Base-by-base conservation (phyloP, 306 rosid species). In the Cucurbita moschata region DNA sequence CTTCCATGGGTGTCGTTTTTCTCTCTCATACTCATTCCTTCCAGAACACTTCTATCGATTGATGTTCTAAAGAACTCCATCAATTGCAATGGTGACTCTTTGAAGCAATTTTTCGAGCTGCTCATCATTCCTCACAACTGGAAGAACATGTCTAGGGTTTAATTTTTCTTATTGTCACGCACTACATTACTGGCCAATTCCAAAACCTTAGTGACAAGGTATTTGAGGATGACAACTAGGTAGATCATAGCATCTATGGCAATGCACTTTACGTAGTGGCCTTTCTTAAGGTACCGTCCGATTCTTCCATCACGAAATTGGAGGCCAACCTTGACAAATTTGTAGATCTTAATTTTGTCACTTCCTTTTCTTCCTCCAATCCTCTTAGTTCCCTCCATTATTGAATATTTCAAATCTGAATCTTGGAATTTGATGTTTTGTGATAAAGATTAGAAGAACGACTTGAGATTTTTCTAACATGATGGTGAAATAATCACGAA, bases 131-230 rank as follows among this genome's bases (percentile, higher is more conserved):
- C 91, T 87, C 77, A 92, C 90, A 0, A 96, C 98, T 62, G 90
- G 40, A 0, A 77, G 81, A 73, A 92, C 82, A 38, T 92, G 98
- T 77, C 96, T 82, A 0, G 96, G 98, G 67, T 78, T 88, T 0
- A 92, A 3, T 74, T 90, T 84, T 92, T 92, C 87, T 92, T 92
- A 83, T 92, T 92, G 68, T 90, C 98, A 15, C 96, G 83, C 0
- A 92, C 98, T 1, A 93, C 98, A 30, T 92, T 92, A 0, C 98
- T 96, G 0, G 98, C 93, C 61, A 92, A 39, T 50, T 92, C 96
- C 77, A 90, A 74, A 4, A 92, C 98, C 72, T 66, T 54, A 10
- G 72, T 54, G 11, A 54, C 72, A 5, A 66, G 54, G 38, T 66
- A 66, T 12, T 66, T 54, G 14, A 66, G 53, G 13, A 44, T 55